A percentile compares a stretch with the other conserved stretches of the same genome.
Conservation (phyloP, 2,329 filamentous ascomycete species). For the Sporothrix luriei region DNA sequence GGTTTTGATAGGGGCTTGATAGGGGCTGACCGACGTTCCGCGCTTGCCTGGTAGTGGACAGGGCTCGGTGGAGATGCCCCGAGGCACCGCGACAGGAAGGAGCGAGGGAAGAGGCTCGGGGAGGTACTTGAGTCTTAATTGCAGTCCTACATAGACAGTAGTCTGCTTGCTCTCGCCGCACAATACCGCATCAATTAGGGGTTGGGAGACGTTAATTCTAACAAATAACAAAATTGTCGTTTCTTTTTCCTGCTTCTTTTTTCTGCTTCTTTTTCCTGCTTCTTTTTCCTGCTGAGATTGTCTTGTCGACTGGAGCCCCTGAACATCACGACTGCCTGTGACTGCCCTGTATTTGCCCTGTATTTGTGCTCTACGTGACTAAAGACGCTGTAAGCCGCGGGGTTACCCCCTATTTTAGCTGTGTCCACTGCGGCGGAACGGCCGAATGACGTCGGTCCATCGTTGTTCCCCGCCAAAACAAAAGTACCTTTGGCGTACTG, state of each 20-base stretch:
- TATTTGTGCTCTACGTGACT: background rate
- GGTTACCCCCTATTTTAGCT: background rate
- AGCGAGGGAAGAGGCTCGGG: background rate
- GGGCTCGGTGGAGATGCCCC: background rate
- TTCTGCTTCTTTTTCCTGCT: too few relatives aligned
- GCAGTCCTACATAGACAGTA: background rate
- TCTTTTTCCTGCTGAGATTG: too few relatives aligned
- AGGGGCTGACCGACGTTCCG: slow-evolving; percentile 1
- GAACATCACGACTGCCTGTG: too few relatives aligned
- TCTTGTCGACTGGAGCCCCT: too few relatives aligned
- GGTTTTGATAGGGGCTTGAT: background rate
- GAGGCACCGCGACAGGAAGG: slow-evolving; percentile 3
- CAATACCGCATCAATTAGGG: too few relatives aligned
- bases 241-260: too few relatives aligned
- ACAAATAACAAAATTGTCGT: too few relatives aligned
- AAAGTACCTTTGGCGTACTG: background rate
- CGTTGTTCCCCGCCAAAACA: background rate
- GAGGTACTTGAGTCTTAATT: too few relatives aligned
- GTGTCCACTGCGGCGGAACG: background rate
- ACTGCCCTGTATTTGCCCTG: background rate
- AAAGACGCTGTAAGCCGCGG: background rate
- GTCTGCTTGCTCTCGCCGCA: too few relatives aligned
- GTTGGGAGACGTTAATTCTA: too few relatives aligned
- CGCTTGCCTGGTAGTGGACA: background rate
- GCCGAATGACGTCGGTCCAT: slow-evolving; percentile 13